Evolutionary conservation across 2,329 filamentous ascomycete species (phyloP).

Genomic region (Verticillium nonalfalfae): DNA sequence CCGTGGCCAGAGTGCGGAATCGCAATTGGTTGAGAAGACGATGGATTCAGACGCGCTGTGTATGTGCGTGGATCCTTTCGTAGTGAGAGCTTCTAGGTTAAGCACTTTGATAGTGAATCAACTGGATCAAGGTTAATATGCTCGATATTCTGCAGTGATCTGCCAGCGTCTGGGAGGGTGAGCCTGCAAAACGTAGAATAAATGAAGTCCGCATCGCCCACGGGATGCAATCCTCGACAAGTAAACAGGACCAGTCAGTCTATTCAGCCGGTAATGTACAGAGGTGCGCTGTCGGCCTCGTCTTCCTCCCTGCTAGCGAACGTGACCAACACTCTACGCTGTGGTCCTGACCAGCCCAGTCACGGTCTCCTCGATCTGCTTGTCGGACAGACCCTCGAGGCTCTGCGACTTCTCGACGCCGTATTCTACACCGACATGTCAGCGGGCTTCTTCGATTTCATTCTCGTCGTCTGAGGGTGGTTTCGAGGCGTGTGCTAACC

Average conservation of each 20-base stretch:
- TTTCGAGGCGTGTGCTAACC: conserved; percentile 45
- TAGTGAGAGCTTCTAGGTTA: neutral
- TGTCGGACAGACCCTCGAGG: conserved; percentile 53
- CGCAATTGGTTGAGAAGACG: too few relatives aligned
- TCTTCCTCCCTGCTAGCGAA: neutral
- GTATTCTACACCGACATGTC: conserved; percentile 31
- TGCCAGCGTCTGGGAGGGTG: neutral
- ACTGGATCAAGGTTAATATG: neutral
- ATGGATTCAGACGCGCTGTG: too few relatives aligned
- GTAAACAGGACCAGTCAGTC: neutral
- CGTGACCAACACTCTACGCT: conserved; percentile 2
- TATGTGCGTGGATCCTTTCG: too few relatives aligned
- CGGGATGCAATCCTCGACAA: neutral
- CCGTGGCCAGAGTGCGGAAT: too few relatives aligned
- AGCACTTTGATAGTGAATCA: neutral
- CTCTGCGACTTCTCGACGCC: conserved; percentile 52
- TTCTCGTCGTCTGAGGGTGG: neutral
- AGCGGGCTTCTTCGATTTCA: neutral
- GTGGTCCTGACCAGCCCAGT: conserved; percentile 42
- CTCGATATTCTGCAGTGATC: neutral
- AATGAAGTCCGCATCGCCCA: too few relatives aligned
- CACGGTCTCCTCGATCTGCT: conserved; percentile 55
- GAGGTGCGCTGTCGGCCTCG: neutral
- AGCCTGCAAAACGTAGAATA: too few relatives aligned
- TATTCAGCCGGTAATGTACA: conserved; percentile 2